phyloP scores from a whole-genome alignment of 129 eudicot genomes.

The Scalesia atractyloides region DNA sequence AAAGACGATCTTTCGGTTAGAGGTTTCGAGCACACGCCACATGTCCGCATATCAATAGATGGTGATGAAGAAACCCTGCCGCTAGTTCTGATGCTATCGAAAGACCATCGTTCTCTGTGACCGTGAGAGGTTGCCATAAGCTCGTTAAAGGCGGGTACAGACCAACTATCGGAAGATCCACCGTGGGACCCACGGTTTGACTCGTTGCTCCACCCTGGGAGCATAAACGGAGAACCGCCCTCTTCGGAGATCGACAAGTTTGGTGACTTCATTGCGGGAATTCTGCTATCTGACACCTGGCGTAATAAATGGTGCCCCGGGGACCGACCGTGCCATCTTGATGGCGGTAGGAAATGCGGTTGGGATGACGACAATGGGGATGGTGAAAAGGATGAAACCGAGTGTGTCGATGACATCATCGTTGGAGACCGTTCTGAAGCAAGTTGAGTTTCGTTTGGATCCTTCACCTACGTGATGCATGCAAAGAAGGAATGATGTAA shows the following conservation, averaged over 20 bases:
- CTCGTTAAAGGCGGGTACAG: slow-evolving; percentile 66
- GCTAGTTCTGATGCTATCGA: slow-evolving; percentile 57
- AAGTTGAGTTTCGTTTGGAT: slow-evolving; percentile 48
- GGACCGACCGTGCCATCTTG: slow-evolving; percentile 56
- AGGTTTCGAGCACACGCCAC: slow-evolving; percentile 84
- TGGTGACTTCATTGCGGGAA: slow-evolving; percentile 65
- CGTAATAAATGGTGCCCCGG: slow-evolving; percentile 58
- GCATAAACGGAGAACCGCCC: slow-evolving; percentile 43
- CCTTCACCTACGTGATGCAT: slow-evolving; percentile 44
- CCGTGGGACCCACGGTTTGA: slow-evolving; percentile 67
- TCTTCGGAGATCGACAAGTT: slow-evolving; percentile 77
- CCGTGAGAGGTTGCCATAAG: slow-evolving; percentile 51
- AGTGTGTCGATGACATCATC: slow-evolving; percentile 60
- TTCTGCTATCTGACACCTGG: slow-evolving; percentile 66
- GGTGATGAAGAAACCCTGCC: slow-evolving; percentile 51
- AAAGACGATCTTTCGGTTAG: slow-evolving; percentile 70
- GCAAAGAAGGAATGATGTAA: neutral
- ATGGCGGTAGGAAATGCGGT: slow-evolving; percentile 48
- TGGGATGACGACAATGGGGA: slow-evolving; percentile 56
- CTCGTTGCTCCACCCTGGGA: slow-evolving; percentile 61
- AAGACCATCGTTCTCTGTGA: slow-evolving; percentile 72
- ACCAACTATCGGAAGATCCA: slow-evolving; percentile 82
- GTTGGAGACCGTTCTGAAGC: slow-evolving; percentile 59
- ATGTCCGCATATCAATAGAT: slow-evolving; percentile 55
- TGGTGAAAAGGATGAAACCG: slow-evolving; percentile 60